Conservation (phyloP, 2,329 filamentous ascomycete species). For the Malbranchea cinnamomea region DNA sequence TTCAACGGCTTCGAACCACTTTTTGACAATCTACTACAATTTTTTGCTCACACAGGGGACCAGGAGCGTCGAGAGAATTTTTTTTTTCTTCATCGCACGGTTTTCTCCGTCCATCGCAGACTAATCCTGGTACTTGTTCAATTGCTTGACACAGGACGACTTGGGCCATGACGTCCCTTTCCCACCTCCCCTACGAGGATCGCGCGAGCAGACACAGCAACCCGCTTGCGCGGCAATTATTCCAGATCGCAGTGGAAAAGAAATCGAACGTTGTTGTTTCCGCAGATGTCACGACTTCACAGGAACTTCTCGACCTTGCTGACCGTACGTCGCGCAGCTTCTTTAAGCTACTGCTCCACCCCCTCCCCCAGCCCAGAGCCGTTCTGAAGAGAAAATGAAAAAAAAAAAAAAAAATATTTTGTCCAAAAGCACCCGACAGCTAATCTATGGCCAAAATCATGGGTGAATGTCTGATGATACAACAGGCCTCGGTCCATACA, state of each 20-base stretch:
- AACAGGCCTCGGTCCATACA: constrained; percentile 35
- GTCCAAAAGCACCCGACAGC: no score
- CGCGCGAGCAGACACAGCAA: constrained; percentile 29
- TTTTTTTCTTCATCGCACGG: no score
- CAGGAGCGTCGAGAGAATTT: no score
- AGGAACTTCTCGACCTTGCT: constrained; percentile 31
- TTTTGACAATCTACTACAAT: no score
- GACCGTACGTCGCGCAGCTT: constrained; percentile 24
- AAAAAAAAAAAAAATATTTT: no score
- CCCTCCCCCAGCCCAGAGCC: background rate
- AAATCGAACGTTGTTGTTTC: constrained; percentile 35
- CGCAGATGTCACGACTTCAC: constrained; percentile 33
- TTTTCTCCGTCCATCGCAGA: no score
- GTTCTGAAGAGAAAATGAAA: background rate
- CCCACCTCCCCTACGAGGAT: constrained; percentile 23
- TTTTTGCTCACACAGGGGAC: no score
- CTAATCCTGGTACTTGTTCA: no score
- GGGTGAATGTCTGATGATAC: no score
- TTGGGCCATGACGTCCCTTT: constrained; percentile 33
- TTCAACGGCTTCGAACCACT: no score
- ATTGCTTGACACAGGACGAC: no score
- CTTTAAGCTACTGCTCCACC: background rate
- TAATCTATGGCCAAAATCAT: no score
- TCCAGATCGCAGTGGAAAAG: constrained; percentile 31
- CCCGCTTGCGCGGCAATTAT: constrained; percentile 28